Percentiles rank a stretch among this genome's conserved stretches.
Evolutionary conservation across 495 filamentous ascomycete species (phyloP).

Genomic region (Rostrohypoxylon terebratum): DNA sequence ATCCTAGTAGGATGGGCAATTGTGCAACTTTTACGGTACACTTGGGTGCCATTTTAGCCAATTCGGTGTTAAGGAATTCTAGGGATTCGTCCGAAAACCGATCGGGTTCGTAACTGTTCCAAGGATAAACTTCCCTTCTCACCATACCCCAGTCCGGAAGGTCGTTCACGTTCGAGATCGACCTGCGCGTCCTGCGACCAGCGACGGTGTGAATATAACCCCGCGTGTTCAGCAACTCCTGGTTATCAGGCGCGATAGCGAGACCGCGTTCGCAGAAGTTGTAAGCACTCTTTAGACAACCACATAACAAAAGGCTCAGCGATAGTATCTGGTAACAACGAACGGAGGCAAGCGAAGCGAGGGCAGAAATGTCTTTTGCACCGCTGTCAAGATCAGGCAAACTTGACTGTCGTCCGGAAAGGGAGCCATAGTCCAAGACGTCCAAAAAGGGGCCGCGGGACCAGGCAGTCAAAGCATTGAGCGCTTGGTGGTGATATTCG

Average conservation of each 20-base stretch:
- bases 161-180: slow-evolving; percentile 61
- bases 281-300: slow-evolving; percentile 76
- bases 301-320: slow-evolving; percentile 70
- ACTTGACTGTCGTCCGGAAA: slow-evolving; percentile 53
- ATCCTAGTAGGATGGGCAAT: slow-evolving; percentile 73
- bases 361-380: slow-evolving; percentile 42
- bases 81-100: slow-evolving; percentile 78
- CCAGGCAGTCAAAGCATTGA: slow-evolving; percentile 55
- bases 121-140: slow-evolving; percentile 90
- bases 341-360: slow-evolving; percentile 58
- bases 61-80: slow-evolving; percentile 70
- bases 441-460: slow-evolving; percentile 48
- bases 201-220: slow-evolving; percentile 62
- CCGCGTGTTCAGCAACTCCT: slow-evolving; percentile 60
- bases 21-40: slow-evolving; percentile 76
- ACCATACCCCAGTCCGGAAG: slow-evolving; percentile 80
- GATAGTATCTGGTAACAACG: slow-evolving; percentile 69
- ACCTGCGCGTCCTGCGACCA: slow-evolving; percentile 54
- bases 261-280: slow-evolving; percentile 71
- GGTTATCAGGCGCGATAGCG: slow-evolving; percentile 55
- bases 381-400: slow-evolving; percentile 50
- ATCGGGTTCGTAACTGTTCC: slow-evolving; percentile 91
- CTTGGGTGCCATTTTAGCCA: slow-evolving; percentile 74
- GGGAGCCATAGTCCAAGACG: slow-evolving; percentile 55
- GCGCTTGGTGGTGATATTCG: slow-evolving; percentile 72